Evolutionary conservation across 179 eudicot species (phyloP), one percentile per base, ranked within the genome.

Genomic region (Amaranthus tricolor): DNA sequence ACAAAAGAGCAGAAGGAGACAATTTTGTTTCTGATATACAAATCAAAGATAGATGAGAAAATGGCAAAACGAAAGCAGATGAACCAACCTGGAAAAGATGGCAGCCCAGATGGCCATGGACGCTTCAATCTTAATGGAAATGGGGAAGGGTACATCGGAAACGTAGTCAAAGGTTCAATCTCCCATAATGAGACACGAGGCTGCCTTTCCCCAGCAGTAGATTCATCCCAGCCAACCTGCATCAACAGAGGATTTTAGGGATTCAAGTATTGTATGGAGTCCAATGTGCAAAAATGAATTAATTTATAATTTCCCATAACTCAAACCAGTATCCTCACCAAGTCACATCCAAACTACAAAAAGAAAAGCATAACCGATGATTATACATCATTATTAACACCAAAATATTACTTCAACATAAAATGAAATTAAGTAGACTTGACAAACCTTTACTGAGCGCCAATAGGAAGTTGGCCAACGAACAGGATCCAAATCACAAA

Each of bases 381-480:
- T 8, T 59, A 16, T 63, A 50, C n/a, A 45, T 47, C 8, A 16
- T 13, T 10, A 13, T 7, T 6, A 1, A 66, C 54, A 66, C 15
- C 40, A 66, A 19, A 68, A 66, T n/a, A n/a, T 12, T 4, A 9
- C 21, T 5, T 49, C 2, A 20, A 31, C 40, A 31, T 31, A 20
- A 20, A 9, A 66, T 45, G 54, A 31, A 49, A 69, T 2, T 40
- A 50, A 75, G 21, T 70, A 60, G 71, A 31, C 17, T 54, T 12
- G 47, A 70, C 78, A 45, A 75, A 90, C 95, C 95, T 90, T 90
- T 73, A 90, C 95, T 16, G 95, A 90, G 66, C 92, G 90, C 95
- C 95, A 90, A 81, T 88, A 89, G 61, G 95, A 90, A 66, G 82
- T 88, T 45, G 88, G 87, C 91, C 91, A 89, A 24, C 87, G 88